Evolutionary conservation across 495 filamentous ascomycete species (phyloP).

Genomic region (Penicillium taxi): DNA sequence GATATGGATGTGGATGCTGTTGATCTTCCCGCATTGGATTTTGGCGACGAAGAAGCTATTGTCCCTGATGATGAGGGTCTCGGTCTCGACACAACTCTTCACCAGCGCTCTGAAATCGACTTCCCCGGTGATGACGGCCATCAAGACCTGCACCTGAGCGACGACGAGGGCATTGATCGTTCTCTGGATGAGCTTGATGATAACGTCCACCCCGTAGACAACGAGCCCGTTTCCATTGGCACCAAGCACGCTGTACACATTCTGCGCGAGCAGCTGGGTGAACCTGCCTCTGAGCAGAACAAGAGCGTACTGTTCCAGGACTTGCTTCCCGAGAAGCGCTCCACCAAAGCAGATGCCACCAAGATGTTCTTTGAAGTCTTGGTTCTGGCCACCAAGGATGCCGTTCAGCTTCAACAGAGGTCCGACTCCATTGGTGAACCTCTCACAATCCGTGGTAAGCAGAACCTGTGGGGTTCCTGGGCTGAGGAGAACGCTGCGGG

Average conservation of each 20-base stretch:
- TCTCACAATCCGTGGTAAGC: constrained; percentile 76
- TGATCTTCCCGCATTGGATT: constrained; percentile 61
- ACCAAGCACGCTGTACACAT: constrained; percentile 96
- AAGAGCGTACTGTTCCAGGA: constrained; percentile 87
- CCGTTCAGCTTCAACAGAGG: constrained; percentile 93
- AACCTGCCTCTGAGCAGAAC: constrained; percentile 52
- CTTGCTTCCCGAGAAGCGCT: constrained; percentile 69
- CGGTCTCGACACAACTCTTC: constrained; percentile 45
- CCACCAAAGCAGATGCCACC: constrained; percentile 79
- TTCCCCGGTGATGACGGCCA: constrained; percentile 56
- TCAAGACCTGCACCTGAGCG: constrained; percentile 34
- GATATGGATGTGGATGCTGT: constrained; percentile 62
- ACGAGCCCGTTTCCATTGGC: constrained; percentile 74
- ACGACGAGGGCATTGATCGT: constrained; percentile 45
- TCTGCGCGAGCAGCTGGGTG: constrained; percentile 78
- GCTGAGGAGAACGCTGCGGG: constrained; percentile 73
- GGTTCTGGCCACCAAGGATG: constrained; percentile 94
- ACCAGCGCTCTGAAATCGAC: constrained; percentile 46
- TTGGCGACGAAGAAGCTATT: constrained; percentile 54
- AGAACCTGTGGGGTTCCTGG: constrained; percentile 91
- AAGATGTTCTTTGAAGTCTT: constrained; percentile 99
- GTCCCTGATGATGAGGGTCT: constrained; percentile 40
- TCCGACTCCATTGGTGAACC: constrained; percentile 61
- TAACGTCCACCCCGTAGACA: constrained; percentile 71
- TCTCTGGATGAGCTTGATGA: constrained; percentile 61